Conservation (phyloP, 2,329 filamentous ascomycete genomes). For the Trichoderma asperellum region DNA sequence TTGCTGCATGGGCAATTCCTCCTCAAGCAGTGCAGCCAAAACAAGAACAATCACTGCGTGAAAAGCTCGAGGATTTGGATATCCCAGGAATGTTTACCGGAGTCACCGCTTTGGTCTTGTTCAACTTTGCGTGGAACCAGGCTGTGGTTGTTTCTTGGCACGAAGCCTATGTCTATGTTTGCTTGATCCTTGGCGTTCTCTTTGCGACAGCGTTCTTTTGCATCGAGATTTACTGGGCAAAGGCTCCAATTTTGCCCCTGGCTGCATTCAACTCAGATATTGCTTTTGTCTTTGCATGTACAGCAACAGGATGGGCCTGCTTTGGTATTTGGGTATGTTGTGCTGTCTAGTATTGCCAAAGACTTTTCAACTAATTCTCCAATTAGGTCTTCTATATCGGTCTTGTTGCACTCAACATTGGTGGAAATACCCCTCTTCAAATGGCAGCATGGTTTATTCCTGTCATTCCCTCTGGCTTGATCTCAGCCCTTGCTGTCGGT, state of each 20-base stretch:
- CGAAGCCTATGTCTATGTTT: slow-evolving; percentile 57
- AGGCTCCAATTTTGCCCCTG: slow-evolving; percentile 62
- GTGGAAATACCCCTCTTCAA: slow-evolving; percentile 48
- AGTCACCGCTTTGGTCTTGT: slow-evolving; percentile 59
- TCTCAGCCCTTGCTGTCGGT: slow-evolving; percentile 40
- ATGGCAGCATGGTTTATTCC: slow-evolving; percentile 52
- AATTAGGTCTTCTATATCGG: no score
- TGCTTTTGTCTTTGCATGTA: slow-evolving; percentile 61
- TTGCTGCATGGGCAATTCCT: no score
- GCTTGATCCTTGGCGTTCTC: slow-evolving; percentile 60
- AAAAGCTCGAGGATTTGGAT: slow-evolving; percentile 35
- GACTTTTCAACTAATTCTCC: no score
- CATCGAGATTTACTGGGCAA: slow-evolving; percentile 54
- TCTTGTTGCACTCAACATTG: slow-evolving; percentile 33
- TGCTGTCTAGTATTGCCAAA: no score
- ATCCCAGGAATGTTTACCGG: slow-evolving; percentile 49
- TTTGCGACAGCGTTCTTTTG: slow-evolving; percentile 60
- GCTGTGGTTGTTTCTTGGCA: slow-evolving; percentile 63
- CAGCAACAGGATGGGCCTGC: slow-evolving; percentile 48
- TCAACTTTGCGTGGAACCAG: slow-evolving; percentile 72
- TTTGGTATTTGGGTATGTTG: no score
- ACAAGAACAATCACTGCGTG: no score
- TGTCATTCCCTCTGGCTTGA: slow-evolving; percentile 48
- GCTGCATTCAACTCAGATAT: slow-evolving; percentile 48
- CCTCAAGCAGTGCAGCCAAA: no score